Evolutionary conservation across 371 early-diverging fungal genomes (phyloP).

Genomic region (Lichtheimia ramosa): DNA sequence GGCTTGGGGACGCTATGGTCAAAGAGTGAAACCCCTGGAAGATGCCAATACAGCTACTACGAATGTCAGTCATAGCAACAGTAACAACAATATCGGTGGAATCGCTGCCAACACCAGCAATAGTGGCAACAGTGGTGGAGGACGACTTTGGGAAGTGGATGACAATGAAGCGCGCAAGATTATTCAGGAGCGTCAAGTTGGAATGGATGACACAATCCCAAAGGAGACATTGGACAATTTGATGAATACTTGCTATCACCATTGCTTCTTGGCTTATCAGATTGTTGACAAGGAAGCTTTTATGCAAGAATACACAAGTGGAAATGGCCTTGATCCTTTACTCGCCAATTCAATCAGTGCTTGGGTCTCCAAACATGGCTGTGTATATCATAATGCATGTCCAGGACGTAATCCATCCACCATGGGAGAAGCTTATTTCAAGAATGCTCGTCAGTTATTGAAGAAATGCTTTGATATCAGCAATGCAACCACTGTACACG

Average conservation of each 20-base stretch:
- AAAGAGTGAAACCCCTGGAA: conserved; percentile 11
- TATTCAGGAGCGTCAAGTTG: conserved; percentile 5
- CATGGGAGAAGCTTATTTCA: conserved; percentile 61
- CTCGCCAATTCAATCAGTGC: conserved; percentile 61
- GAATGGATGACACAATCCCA: conserved; percentile 18
- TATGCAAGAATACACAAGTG: conserved; percentile 39
- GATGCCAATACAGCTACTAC: background rate
- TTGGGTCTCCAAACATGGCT: conserved; percentile 61
- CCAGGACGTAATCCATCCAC: conserved; percentile 45
- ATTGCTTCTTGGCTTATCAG: conserved; percentile 58
- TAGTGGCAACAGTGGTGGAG: conserved; percentile 6
- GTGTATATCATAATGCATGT: conserved; percentile 50
- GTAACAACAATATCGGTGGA: background rate
- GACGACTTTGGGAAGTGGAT: conserved; percentile 53
- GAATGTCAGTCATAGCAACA: background rate
- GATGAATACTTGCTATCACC: conserved; percentile 57
- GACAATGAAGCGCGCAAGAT: conserved; percentile 47
- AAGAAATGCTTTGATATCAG: conserved; percentile 65
- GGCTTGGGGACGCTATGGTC: conserved; percentile 14
- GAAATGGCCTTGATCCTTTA: conserved; percentile 47
- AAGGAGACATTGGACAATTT: conserved; percentile 38
- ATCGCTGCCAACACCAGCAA: too few relatives aligned
- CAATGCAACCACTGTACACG: conserved; percentile 58
- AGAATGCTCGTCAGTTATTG: conserved; percentile 56
- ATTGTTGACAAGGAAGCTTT: conserved; percentile 60